A percentile compares a stretch with the other conserved stretches of the same genome.
These are phyloP conservation scores for Aspergillus bombycis DNA, from an alignment of 2,329 filamentous ascomycete species.

Conservation along the genomic window DNA sequence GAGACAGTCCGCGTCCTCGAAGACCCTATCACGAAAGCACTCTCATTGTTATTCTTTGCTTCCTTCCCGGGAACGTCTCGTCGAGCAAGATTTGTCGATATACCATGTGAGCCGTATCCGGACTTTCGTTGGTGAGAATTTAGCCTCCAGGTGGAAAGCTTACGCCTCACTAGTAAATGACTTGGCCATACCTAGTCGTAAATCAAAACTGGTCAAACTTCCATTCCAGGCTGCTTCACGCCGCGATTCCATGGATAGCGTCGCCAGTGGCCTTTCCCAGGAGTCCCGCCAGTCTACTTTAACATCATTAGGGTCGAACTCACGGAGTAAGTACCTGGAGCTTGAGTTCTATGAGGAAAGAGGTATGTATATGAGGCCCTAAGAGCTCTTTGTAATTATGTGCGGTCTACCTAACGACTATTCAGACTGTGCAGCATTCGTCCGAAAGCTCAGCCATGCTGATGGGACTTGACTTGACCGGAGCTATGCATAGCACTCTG, in stretches of 20 bases:
- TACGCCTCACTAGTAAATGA: neutral
- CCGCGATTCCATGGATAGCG: neutral
- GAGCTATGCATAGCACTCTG: neutral
- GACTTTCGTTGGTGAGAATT: accelerated
- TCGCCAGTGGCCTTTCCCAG: neutral
- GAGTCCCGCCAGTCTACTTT: neutral
- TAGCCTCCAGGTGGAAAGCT: neutral
- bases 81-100: neutral
- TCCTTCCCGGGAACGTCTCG: neutral
- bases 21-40: neutral
- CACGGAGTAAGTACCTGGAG: neutral
- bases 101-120: neutral
- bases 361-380: neutral
- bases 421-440: neutral
- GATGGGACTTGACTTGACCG: neutral
- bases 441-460: neutral
- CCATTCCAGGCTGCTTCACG: neutral
- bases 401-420: accelerated
- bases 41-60: neutral
- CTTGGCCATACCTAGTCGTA: neutral
- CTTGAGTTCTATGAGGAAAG: neutral
- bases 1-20: neutral
- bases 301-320: neutral
- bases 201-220: neutral
- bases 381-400: accelerated